A percentile compares a stretch with the other conserved stretches of the same genome.
Conservation (phyloP, 2,329 filamentous ascomycete genomes). For the Botryosphaeria dothidea region DNA sequence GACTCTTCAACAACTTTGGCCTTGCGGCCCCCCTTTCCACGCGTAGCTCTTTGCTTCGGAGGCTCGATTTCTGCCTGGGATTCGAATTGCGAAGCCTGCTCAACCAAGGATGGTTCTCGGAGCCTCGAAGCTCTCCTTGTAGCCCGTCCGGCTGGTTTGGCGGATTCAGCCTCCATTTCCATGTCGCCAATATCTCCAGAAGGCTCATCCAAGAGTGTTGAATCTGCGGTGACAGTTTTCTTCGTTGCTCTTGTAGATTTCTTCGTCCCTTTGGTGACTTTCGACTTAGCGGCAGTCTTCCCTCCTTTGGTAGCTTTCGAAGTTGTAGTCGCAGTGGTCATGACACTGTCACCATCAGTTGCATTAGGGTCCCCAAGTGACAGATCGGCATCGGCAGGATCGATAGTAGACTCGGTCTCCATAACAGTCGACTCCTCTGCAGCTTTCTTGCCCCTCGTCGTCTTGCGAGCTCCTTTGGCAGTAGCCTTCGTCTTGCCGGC, state of each 20-base stretch:
- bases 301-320: constrained; percentile 33
- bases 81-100: background rate
- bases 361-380: constrained; percentile 21
- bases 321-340: constrained; percentile 47
- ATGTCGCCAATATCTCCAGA: background rate
- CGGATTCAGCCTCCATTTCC: background rate
- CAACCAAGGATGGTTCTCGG: background rate
- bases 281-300: constrained; percentile 51
- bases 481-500: constrained; percentile 44
- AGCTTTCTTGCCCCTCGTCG: constrained; percentile 34
- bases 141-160: background rate
- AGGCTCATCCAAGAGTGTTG: background rate
- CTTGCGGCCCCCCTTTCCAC: constrained; percentile 4
- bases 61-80: background rate
- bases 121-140: background rate
- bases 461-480: constrained; percentile 52
- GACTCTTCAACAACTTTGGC: constrained; percentile 4
- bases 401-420: constrained; percentile 1
- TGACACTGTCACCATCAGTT: constrained; percentile 58
- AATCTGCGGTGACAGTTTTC: constrained; percentile 33
- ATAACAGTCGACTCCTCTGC: constrained; percentile 26
- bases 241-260: constrained; percentile 34
- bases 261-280: constrained; percentile 25
- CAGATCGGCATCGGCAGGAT: background rate
- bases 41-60: background rate